Evolutionary conservation across 2,329 filamentous ascomycete genomes (phyloP).

Genomic region (Incumbomyces delicatus): DNA sequence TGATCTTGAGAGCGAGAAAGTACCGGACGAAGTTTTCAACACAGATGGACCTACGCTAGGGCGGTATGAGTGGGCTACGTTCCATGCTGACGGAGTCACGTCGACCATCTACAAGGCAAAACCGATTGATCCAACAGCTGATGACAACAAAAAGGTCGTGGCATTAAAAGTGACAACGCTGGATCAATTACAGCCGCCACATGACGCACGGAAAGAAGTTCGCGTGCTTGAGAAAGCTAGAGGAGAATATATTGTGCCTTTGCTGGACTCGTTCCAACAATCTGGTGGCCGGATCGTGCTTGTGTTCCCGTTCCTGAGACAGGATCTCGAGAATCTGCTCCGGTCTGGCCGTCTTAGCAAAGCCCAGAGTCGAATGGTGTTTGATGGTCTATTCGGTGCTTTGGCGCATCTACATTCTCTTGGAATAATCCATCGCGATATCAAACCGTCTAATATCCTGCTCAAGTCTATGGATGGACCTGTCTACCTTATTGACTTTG

Average conservation of each 20-base stretch:
- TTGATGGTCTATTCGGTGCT: slow-evolving; percentile 61
- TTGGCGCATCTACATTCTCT: slow-evolving; percentile 61
- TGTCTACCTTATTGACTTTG: slow-evolving; percentile 80
- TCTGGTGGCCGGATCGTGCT: slow-evolving; percentile 66
- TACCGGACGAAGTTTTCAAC: slow-evolving; percentile 22
- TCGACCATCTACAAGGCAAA: slow-evolving; percentile 70
- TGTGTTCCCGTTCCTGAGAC: slow-evolving; percentile 73
- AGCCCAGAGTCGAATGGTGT: slow-evolving; percentile 36
- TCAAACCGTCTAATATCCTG: slow-evolving; percentile 87
- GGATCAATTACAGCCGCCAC: slow-evolving; percentile 63
- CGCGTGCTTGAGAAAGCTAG: slow-evolving; percentile 55
- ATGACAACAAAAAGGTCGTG: slow-evolving; percentile 33
- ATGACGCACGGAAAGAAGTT: slow-evolving; percentile 71
- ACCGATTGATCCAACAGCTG: slow-evolving; percentile 24
- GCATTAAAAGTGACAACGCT: slow-evolving; percentile 83
- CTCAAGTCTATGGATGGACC: slow-evolving; percentile 58
- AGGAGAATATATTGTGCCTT: slow-evolving; percentile 46
- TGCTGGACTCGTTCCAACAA: slow-evolving; percentile 61
- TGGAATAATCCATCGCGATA: slow-evolving; percentile 81
- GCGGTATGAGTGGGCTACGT: slow-evolving; percentile 46
- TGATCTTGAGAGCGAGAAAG: slow-evolving; percentile 14
- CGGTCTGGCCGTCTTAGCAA: slow-evolving; percentile 22
- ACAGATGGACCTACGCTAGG: slow-evolving; percentile 39
- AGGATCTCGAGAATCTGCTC: slow-evolving; percentile 62
- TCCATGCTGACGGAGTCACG: slow-evolving; percentile 60